A percentile compares a stretch with the other conserved stretches of the same genome.
These are phyloP conservation scores for Cyberlindnera misumaiensis DNA, from an alignment of 805 yeast species.

Conservation along the genomic window DNA sequence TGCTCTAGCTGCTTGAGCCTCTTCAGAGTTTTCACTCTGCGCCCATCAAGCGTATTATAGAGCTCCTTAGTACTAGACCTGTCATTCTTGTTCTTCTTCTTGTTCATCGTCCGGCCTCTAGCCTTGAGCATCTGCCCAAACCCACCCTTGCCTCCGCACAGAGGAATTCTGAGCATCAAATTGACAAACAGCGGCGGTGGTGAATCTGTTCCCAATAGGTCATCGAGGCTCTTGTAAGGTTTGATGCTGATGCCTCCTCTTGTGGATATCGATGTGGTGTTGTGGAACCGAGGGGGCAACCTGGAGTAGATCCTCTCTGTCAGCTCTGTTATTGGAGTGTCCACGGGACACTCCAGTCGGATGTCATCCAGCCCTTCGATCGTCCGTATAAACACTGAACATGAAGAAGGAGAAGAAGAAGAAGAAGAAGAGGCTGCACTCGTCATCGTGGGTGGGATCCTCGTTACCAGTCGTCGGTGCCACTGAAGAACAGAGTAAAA, in stretches of 20 bases:
- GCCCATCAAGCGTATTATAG: constrained; percentile 36
- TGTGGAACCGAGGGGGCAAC: constrained; percentile 6
- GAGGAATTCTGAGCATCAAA: constrained; percentile 28
- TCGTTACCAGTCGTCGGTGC: no score
- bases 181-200: constrained; percentile 7
- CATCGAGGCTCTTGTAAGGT: constrained; percentile 5
- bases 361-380: constrained; percentile 13
- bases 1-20: constrained; percentile 31
- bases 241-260: constrained; percentile 12
- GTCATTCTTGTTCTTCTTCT: constrained; percentile 19
- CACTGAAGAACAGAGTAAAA: no score
- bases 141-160: constrained; percentile 51
- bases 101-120: constrained; percentile 33
- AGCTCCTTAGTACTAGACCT: constrained; percentile 24
- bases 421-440: no score
- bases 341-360: constrained; percentile 1
- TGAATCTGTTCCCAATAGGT: constrained; percentile 3
- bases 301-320: constrained; percentile 3
- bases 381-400: constrained; percentile 12
- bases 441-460: no score
- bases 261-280: constrained; percentile 6
- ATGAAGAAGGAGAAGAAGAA: no score
- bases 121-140: constrained; percentile 37
- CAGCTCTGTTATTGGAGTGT: constrained; percentile 3
- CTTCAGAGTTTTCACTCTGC: constrained; percentile 29